These are phyloP conservation scores for Meyerozyma sp. DNA, from an alignment of 1,139 yeast species.

Conservation along the genomic window DNA sequence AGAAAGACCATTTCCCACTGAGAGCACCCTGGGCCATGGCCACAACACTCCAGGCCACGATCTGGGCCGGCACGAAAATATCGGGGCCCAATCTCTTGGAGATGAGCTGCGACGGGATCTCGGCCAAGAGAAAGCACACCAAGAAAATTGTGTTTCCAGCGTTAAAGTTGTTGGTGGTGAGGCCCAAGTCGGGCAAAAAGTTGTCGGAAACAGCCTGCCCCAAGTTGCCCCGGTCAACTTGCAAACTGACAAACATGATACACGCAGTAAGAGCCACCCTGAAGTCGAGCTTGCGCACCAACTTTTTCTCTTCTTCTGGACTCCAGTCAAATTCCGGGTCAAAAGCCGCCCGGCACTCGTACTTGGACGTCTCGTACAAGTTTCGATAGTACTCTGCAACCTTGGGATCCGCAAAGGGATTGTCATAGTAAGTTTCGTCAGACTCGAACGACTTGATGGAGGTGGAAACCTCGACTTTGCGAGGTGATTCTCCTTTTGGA, in stretches of 20 bases:
- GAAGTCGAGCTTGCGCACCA: constrained; percentile 38
- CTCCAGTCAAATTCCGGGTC: constrained; percentile 46
- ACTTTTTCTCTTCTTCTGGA: constrained; percentile 32
- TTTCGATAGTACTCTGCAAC: constrained; percentile 35
- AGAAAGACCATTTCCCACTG: constrained; percentile 27
- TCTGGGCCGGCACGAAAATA: constrained; percentile 49
- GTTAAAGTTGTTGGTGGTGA: constrained; percentile 46
- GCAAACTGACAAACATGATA: constrained; percentile 46
- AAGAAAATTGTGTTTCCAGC: constrained; percentile 42
- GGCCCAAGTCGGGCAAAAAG: constrained; percentile 35
- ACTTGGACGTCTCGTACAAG: constrained; percentile 35
- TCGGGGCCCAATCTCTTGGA: constrained; percentile 51
- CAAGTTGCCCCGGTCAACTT: constrained; percentile 47
- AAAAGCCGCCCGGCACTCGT: constrained; percentile 40
- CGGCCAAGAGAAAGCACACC: constrained; percentile 43
- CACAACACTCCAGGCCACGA: constrained; percentile 46
- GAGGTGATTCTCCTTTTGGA: not conserved
- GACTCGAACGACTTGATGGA: not conserved
- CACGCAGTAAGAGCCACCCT: constrained; percentile 45
- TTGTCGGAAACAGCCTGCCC: constrained; percentile 48
- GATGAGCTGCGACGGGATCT: constrained; percentile 50
- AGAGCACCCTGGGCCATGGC: constrained; percentile 43
- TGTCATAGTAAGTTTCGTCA: not conserved
- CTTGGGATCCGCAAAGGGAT: constrained; percentile 25
- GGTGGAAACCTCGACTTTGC: not conserved